Base-by-base conservation (phyloP, 441 rosid species). In the Erodium chrysanthum region DNA sequence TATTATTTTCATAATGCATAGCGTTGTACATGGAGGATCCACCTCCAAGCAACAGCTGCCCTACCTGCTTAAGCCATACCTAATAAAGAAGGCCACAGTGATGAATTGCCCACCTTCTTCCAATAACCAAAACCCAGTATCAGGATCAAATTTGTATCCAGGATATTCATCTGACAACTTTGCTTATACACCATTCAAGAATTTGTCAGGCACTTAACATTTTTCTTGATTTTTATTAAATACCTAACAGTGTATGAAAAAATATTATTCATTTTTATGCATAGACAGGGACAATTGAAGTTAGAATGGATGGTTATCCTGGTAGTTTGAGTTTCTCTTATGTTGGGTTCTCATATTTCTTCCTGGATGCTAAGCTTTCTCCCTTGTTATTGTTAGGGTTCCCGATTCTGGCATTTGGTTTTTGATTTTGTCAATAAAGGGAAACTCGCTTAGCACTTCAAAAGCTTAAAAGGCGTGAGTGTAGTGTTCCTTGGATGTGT, bases 401-500 rank as follows among this genome's bases (percentile, higher is more conserved):
- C 42, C 42, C 7, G 42, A 37, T 54, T 67, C 18, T 62, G 6
- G 46, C 61, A 44, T 65, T 50, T 66, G 70, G 27, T 64, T 50
- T 65, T 71, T 70, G 15, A 71, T 37, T 71, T 68, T 78, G 29
- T 71, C 80, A 64, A 59, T 65, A 37, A 23, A 73, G 66, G 72
- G 73, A 70, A 63, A 27, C 40, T 60, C 42, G 29, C 17, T 17
- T 65, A 35, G 63, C 2, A 64, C 68, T 68, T 60, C 31, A 25
- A 64, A 74, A 64, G 78, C 70, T 69, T 72, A 69, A 35, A 73
- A 70, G 42, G 70, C 71, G 77, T 75, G 73, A 62, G 73, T 44
- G 42, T 79, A 40, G 74, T 69, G 74, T 67, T 65, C 71, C 64
- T 67, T 70, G 65, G 72, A 66, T 80, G 78, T 73, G 64, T 59